Evolutionary conservation across 2,329 filamentous ascomycete species (phyloP).

Genomic region (Trichoderma breve): DNA sequence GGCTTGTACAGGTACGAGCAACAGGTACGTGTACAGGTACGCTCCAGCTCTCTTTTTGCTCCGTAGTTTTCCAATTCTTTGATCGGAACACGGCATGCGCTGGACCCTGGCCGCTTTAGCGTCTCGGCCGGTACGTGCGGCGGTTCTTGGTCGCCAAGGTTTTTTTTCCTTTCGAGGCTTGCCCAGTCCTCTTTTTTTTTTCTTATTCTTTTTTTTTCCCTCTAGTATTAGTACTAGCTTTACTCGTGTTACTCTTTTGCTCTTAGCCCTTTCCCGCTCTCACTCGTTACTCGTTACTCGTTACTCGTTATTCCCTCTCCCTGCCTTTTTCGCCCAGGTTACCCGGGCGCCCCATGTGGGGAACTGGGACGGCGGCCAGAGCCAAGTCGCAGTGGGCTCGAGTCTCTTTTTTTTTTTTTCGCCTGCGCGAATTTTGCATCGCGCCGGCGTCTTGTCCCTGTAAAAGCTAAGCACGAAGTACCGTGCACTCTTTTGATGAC

Average conservation of each 20-base stretch:
- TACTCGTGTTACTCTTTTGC: neutral
- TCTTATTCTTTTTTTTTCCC: neutral
- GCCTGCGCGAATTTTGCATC: constrained; percentile 22
- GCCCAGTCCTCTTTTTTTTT: neutral
- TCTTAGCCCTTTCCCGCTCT: neutral
- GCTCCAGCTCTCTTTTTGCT: neutral
- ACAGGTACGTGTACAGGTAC: neutral
- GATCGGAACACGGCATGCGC: constrained; percentile 22
- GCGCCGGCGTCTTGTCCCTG: constrained; percentile 13
- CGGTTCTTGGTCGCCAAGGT: constrained; percentile 5
- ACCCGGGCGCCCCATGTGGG: constrained; percentile 20
- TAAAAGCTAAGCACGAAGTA: neutral
- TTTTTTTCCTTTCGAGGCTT: constrained; percentile 1
- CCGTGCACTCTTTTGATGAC: neutral
- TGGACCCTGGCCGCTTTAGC: constrained; percentile 15
- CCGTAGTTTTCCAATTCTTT: neutral
- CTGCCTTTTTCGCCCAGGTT: constrained; percentile 4
- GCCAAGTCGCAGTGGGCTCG: neutral
- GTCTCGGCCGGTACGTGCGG: constrained; percentile 20
- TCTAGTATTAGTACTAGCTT: neutral
- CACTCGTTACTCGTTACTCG: neutral
- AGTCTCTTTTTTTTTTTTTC: neutral
- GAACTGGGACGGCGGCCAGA: constrained; percentile 13
- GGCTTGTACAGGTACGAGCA: constrained; percentile 1
- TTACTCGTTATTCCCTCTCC: constrained; percentile 4